Conservation (phyloP, 257 asterid species). For the Echites panduratus region DNA sequence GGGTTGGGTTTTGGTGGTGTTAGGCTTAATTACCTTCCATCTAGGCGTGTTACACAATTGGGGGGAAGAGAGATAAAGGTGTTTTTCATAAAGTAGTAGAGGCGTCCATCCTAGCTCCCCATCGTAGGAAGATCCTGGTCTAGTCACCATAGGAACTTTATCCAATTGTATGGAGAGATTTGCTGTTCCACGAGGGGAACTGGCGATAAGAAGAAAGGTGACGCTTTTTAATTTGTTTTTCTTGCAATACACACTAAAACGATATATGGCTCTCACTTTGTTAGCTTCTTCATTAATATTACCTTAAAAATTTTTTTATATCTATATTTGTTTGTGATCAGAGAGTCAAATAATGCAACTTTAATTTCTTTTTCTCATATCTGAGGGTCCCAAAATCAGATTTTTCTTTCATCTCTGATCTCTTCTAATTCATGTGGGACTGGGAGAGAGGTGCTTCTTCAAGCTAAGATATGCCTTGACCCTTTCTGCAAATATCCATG, state of each 20-base stretch:
- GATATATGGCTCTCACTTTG: background rate
- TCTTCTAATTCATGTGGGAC: too few relatives aligned
- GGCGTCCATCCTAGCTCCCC: background rate
- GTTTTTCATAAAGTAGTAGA: constrained; percentile 1
- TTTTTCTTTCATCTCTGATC: background rate
- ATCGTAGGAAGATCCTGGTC: constrained; percentile 6
- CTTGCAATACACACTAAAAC: constrained; percentile 21
- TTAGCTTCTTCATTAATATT: constrained; percentile 9
- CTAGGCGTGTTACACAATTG: background rate
- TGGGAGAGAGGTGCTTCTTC: background rate
- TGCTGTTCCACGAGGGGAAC: background rate
- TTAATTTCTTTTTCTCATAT: background rate
- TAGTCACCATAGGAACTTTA: constrained; percentile 8
- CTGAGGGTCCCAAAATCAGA: background rate
- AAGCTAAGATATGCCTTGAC: background rate
- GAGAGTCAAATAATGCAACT: background rate
- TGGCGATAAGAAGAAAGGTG: constrained; percentile 1
- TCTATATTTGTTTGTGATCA: too few relatives aligned
- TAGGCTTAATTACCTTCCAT: background rate
- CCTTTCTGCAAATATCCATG: background rate
- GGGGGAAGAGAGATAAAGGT: background rate
- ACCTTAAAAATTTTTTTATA: background rate
- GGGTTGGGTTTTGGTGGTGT: too few relatives aligned
- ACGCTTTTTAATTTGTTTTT: constrained; percentile 10
- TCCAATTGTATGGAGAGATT: background rate